Percentiles rank a stretch among this genome's conserved stretches.
These are phyloP conservation scores for Cryptosporidium viatorum DNA, from an alignment of 169 alveolate genomes.

Conservation along the genomic window DNA sequence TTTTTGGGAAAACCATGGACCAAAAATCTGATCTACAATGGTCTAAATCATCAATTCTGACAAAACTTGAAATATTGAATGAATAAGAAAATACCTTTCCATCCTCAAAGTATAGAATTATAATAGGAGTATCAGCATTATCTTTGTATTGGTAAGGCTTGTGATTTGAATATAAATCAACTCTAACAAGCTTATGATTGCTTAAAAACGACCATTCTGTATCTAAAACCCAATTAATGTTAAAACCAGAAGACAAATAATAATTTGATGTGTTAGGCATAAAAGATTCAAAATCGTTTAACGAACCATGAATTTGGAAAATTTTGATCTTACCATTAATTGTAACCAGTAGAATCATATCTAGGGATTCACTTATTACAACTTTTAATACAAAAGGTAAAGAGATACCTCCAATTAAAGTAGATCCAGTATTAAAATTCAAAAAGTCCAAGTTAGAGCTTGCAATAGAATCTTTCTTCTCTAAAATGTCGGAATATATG, in stretches of 20 bases:
- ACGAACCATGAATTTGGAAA: conserved; percentile 1
- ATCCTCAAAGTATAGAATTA: conserved; percentile 43
- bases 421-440: conserved; percentile 29
- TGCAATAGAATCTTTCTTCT: background rate
- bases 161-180: conserved; percentile 17
- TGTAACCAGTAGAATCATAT: conserved; percentile 37
- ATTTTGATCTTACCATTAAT: conserved; percentile 22
- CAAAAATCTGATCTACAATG: conserved; percentile 44
- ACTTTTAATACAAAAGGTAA: conserved; percentile 54
- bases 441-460: conserved; percentile 34
- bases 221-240: conserved; percentile 33
- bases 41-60: conserved; percentile 65
- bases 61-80: conserved; percentile 25
- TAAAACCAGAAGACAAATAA: background rate
- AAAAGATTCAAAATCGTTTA: background rate
- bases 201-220: conserved; percentile 40
- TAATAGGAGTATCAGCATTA: conserved; percentile 19
- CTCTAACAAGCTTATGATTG: conserved; percentile 1
- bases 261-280: background rate
- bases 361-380: conserved; percentile 10
- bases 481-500: conserved; percentile 12
- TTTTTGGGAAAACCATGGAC: conserved; percentile 43
- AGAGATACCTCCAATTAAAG: conserved; percentile 13
- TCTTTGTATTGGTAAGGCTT: background rate
- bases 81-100: conserved; percentile 48